These are phyloP conservation scores for Boletus reticuloceps DNA, from an alignment of 768 basidiomycete species.

Conservation along the genomic window DNA sequence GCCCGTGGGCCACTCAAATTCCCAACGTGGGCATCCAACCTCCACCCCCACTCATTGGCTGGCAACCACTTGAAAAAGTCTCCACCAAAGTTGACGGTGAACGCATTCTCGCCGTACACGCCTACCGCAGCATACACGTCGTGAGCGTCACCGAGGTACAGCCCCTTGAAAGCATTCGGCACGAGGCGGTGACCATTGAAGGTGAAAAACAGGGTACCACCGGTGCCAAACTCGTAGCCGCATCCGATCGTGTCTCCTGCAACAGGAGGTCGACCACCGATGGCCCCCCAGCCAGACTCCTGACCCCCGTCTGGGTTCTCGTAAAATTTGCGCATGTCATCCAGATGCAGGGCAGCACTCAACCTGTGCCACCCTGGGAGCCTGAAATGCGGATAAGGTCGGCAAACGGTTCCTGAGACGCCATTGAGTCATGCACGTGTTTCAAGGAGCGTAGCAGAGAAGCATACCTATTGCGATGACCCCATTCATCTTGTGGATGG, in stretches of 20 bases:
- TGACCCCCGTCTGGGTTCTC: slow-evolving; percentile 65
- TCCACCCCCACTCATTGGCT: slow-evolving; percentile 66
- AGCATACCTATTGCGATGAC: slow-evolving; percentile 60
- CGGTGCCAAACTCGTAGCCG: slow-evolving; percentile 56
- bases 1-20: slow-evolving; percentile 29
- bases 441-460: slow-evolving; percentile 1
- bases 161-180: slow-evolving; percentile 45
- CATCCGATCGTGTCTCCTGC: slow-evolving; percentile 58
- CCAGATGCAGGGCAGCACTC: slow-evolving; percentile 64
- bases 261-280: slow-evolving; percentile 31
- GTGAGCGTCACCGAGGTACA: slow-evolving; percentile 46
- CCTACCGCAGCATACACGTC: slow-evolving; percentile 70
- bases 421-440: neutral
- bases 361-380: slow-evolving; percentile 71
- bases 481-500: slow-evolving; percentile 54
- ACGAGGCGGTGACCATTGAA: slow-evolving; percentile 54
- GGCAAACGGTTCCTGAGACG: slow-evolving; percentile 56
- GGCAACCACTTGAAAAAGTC: slow-evolving; percentile 59
- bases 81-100: slow-evolving; percentile 60
- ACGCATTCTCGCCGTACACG: slow-evolving; percentile 42
- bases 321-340: slow-evolving; percentile 72
- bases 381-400: slow-evolving; percentile 63
- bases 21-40: slow-evolving; percentile 62
- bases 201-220: slow-evolving; percentile 48
- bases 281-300: slow-evolving; percentile 36